These are phyloP conservation scores for Yamadazyma atlantica DNA, from an alignment of 1,139 yeast genomes.

Conservation along the genomic window DNA sequence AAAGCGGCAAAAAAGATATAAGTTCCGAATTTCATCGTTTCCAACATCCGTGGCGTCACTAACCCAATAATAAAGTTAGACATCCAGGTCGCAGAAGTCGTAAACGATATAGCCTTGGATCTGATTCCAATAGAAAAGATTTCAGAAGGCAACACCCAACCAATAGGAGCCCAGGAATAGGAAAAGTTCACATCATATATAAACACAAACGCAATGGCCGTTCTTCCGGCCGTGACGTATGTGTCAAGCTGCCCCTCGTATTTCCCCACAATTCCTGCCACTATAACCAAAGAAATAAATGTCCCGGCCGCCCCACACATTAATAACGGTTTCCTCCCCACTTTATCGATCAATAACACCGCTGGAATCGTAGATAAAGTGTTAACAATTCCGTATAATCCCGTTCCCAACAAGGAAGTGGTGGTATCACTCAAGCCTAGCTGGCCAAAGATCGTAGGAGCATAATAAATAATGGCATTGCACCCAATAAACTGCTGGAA, in stretches of 20 bases:
- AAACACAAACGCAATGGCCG: slow-evolving; percentile 41
- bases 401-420: slow-evolving; percentile 37
- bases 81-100: slow-evolving; percentile 40
- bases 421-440: slow-evolving; percentile 19
- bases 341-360: slow-evolving; percentile 35
- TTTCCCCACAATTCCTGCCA: slow-evolving; percentile 60
- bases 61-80: slow-evolving; percentile 34
- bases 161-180: slow-evolving; percentile 33
- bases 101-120: slow-evolving; percentile 27
- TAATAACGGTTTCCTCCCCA: slow-evolving; percentile 47
- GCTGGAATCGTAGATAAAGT: slow-evolving; percentile 46
- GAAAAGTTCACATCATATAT: slow-evolving; percentile 30
- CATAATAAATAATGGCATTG: slow-evolving; percentile 71
- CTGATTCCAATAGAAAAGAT: slow-evolving; percentile 22
- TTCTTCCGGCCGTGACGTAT: slow-evolving; percentile 34
- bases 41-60: slow-evolving; percentile 25
- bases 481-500: slow-evolving; percentile 73
- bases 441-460: slow-evolving; percentile 28
- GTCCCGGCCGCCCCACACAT: slow-evolving; percentile 45
- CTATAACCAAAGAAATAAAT: slow-evolving; percentile 22
- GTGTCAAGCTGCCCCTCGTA: slow-evolving; percentile 14
- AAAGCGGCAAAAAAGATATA: slow-evolving; percentile 29
- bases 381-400: slow-evolving; percentile 57
- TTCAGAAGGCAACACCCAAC: slow-evolving; percentile 53
- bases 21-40: slow-evolving; percentile 22